Conservation (phyloP, 2,329 filamentous ascomycete species). For the Verticillium nubilum region DNA sequence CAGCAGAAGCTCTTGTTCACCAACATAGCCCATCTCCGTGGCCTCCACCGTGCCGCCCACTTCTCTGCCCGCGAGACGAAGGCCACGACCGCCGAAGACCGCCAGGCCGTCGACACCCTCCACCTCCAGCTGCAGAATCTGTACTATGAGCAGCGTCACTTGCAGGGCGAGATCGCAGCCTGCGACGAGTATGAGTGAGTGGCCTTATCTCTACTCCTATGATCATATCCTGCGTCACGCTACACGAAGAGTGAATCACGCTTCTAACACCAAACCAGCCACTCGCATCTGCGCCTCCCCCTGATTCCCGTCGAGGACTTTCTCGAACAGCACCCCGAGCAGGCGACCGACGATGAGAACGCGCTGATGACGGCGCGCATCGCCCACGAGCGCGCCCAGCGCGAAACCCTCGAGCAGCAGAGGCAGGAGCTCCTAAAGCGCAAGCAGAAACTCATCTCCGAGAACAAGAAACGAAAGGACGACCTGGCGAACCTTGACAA, state of each 20-base stretch:
- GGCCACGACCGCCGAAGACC: constrained; percentile 74
- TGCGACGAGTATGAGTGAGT: constrained; percentile 89
- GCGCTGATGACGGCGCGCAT: constrained; percentile 86
- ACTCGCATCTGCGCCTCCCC: constrained; percentile 82
- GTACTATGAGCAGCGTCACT: constrained; percentile 90
- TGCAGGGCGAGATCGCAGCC: constrained; percentile 82
- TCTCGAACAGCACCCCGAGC: constrained; percentile 68
- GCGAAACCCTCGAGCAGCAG: constrained; percentile 79
- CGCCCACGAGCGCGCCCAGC: constrained; percentile 80
- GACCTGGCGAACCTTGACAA: constrained; percentile 87
- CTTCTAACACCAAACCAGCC: constrained; percentile 43
- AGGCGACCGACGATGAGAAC: constrained; percentile 66
- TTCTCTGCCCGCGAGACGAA: constrained; percentile 83
- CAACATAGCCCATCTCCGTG: constrained; percentile 73
- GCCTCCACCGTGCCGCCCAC: constrained; percentile 76
- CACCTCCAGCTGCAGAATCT: constrained; percentile 93
- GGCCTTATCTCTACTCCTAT: background rate
- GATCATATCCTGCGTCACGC: background rate
- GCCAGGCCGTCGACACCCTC: constrained; percentile 85
- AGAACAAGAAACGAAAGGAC: constrained; percentile 90
- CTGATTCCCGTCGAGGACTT: constrained; percentile 83
- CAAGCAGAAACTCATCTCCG: constrained; percentile 56
- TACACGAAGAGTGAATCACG: too few species aligned
- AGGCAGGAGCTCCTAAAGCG: constrained; percentile 68
- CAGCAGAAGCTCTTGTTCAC: constrained; percentile 77